Evolutionary conservation across 441 rosid genomes (phyloP), one percentile per base, ranked within the genome.

Genomic region (Croton laevigatus): DNA sequence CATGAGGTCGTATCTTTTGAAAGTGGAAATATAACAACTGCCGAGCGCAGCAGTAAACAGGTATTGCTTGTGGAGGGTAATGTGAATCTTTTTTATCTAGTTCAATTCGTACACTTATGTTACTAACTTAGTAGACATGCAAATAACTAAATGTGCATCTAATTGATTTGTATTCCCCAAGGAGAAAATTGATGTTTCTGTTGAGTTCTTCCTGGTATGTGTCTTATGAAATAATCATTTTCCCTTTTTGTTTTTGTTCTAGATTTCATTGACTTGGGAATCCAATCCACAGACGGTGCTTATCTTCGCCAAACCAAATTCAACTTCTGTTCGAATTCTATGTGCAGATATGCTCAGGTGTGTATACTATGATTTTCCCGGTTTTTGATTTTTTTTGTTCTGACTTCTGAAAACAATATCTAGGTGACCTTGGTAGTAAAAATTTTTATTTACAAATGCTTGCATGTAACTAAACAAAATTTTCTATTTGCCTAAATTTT

Each of bases 251-350:
- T 27, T 27, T 81, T 72, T 74, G 68, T 8, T 1, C 34, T 97
- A 95, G 99, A 95, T 95, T 84, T 79, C 97, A 75, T 75, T 93
- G 86, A 86, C 82, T 80, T 95, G 99, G 99, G 99, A 91, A 83
- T 84, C 94, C 61, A 78, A 75, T 59, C 99, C 99, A 3, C 93
- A 90, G 73, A 93, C 95, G 60, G 91, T 95, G 83, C 89, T 95
- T 72, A 87, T 95, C 73, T 70, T 95, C 80, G 85, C 89, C 40
- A 95, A 95, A 83, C 99, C 99, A 48, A 93, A 96, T 75, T 89
- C 99, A 77, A 75, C 66, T 75, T 84, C 97, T 65, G 97, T 96
- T 73, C 92, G 59, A 65, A 76, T 84, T 70, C 86, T 93, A 65
- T 95, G 97, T 81, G 85, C 83, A 37, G 86, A 89, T 78, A 88